Percentiles rank a stretch among this genome's conserved stretches.
These are phyloP conservation scores for Cladophialophora exuberans DNA, from an alignment of 2,329 filamentous ascomycete species.

Conservation along the genomic window DNA sequence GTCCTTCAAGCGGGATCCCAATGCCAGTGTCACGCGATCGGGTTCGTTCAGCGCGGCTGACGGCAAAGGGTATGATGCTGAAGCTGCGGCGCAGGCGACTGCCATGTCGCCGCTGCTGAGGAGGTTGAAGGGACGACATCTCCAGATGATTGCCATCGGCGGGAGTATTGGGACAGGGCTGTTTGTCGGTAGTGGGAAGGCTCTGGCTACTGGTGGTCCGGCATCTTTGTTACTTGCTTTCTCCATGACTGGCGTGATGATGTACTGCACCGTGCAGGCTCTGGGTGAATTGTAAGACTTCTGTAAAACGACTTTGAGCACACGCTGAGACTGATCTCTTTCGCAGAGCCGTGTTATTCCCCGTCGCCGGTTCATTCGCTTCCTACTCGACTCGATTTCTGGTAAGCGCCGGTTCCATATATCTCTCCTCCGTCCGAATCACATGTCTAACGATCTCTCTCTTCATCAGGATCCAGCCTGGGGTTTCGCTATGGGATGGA, in stretches of 20 bases:
- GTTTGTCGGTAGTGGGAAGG: conserved; percentile 79
- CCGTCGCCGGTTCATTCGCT: conserved; percentile 88
- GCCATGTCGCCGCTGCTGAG: conserved; percentile 36
- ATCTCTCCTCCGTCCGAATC: background rate
- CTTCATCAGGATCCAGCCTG: conserved; percentile 64
- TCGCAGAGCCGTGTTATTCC: conserved; percentile 72
- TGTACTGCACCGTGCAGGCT: conserved; percentile 90
- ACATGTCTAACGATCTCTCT: background rate
- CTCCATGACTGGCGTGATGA: conserved; percentile 77
- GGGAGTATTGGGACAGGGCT: conserved; percentile 89
- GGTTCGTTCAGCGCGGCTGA: conserved; percentile 28
- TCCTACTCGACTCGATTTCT: conserved; percentile 90
- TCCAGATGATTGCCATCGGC: conserved; percentile 69
- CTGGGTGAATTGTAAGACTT: conserved; percentile 71
- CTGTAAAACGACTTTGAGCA: background rate
- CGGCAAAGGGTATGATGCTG: conserved; percentile 34
- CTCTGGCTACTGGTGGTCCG: conserved; percentile 67
- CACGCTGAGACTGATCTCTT: background rate
- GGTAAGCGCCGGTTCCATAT: background rate
- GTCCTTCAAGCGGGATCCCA: conserved; percentile 38
- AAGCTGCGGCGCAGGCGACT: conserved; percentile 35
- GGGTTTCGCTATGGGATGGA: conserved; percentile 52
- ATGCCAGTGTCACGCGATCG: conserved; percentile 33
- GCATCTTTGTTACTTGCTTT: conserved; percentile 80
- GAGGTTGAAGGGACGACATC: conserved; percentile 37